A percentile compares a stretch with the other conserved stretches of the same genome.
These are phyloP conservation scores for Thymus quinquecostatus DNA, from an alignment of 257 asterid genomes.

Conservation along the genomic window DNA sequence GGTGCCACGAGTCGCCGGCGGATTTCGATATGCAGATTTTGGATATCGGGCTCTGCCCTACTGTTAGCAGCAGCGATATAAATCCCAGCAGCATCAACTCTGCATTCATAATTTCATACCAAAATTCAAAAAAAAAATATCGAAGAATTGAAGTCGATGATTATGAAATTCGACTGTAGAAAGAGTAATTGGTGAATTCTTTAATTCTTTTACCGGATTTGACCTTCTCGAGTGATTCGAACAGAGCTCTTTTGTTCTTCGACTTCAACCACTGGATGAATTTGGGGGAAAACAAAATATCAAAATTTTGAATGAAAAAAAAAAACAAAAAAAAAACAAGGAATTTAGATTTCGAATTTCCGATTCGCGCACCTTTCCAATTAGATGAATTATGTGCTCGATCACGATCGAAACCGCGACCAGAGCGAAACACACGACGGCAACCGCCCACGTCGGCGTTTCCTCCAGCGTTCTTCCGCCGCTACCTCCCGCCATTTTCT, in stretches of 20 bases:
- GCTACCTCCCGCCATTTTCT: conserved; percentile 68
- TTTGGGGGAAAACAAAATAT: background rate
- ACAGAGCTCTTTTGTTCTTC: conserved; percentile 67
- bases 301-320: background rate
- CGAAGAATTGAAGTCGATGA: too few relatives aligned
- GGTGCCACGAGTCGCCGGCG: conserved; percentile 78
- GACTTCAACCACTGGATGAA: conserved; percentile 70
- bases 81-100: conserved; percentile 95
- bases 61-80: conserved; percentile 81
- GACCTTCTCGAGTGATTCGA: conserved; percentile 80
- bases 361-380: conserved; percentile 56
- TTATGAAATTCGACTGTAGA: too few relatives aligned
- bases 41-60: conserved; percentile 62
- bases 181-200: too few relatives aligned
- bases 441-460: conserved; percentile 97
- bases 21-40: conserved; percentile 61
- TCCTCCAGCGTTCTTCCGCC: conserved; percentile 75
- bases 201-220: conserved; percentile 59
- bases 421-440: conserved; percentile 71
- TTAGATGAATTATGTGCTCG: conserved; percentile 68
- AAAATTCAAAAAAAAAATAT: too few relatives aligned
- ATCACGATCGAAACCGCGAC: conserved; percentile 71
- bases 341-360: background rate
- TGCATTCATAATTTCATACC: conserved; percentile 11
- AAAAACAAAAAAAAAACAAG: background rate